phyloP scores from a whole-genome alignment of 495 filamentous ascomycete genomes.

The Corynascus novoguineensis region DNA sequence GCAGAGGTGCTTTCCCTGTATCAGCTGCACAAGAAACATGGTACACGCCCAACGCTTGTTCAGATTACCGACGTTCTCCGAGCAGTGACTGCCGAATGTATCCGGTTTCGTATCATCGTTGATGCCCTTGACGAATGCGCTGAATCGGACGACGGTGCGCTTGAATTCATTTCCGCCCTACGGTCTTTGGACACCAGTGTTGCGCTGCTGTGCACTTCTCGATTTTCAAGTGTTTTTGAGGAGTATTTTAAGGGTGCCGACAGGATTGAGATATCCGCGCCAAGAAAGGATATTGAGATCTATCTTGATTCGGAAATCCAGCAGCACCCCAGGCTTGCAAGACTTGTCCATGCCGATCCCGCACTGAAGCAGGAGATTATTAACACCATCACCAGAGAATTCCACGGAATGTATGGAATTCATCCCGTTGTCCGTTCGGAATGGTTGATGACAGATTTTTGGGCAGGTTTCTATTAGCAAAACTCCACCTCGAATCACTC shows the following conservation, averaged over 20 bases:
- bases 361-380: not conserved
- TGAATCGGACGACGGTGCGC: not conserved
- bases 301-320: not conserved
- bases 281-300: not conserved
- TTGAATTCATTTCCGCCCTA: not conserved
- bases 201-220: not conserved
- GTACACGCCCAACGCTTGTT: not conserved
- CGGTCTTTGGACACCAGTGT: not conserved
- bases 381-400: not conserved
- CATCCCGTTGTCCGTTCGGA: not conserved
- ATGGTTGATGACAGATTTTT: not conserved
- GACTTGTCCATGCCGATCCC: not conserved
- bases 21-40: not conserved
- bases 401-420: slow-evolving; percentile 3
- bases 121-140: slow-evolving; percentile 7
- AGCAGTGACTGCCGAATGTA: not conserved
- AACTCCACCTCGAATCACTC: not conserved
- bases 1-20: not conserved
- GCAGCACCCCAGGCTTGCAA: not conserved
- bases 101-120: not conserved
- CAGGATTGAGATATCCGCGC: slow-evolving; percentile 1
- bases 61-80: not conserved
- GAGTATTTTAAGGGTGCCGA: not conserved
- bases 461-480: not conserved
- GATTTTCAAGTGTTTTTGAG: not conserved